These are phyloP conservation scores for Cicer pinnatifidum DNA, from an alignment of 306 rosid genomes.

Conservation along the genomic window DNA sequence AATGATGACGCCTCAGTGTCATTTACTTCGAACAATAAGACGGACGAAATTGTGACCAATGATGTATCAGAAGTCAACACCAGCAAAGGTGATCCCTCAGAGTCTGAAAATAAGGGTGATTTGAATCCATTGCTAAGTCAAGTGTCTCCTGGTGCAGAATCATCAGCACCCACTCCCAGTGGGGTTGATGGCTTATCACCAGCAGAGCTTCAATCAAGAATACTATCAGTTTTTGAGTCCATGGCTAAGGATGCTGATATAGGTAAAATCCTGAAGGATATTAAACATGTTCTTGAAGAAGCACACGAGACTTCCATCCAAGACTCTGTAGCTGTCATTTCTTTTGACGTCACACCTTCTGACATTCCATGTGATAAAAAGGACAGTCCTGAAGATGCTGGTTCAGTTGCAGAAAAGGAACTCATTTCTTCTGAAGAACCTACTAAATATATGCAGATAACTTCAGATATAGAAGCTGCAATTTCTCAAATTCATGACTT, in stretches of 20 bases:
- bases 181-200: slow-evolving; percentile 51
- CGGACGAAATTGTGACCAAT: slow-evolving; percentile 51
- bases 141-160: slow-evolving; percentile 45
- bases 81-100: slow-evolving; percentile 48
- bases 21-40: slow-evolving; percentile 48
- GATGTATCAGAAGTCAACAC: slow-evolving; percentile 51
- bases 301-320: slow-evolving; percentile 58
- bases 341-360: slow-evolving; percentile 55
- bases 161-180: slow-evolving; percentile 41
- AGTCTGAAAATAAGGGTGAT: slow-evolving; percentile 51
- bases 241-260: slow-evolving; percentile 68
- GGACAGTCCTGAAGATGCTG: slow-evolving; percentile 61
- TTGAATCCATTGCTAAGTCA: slow-evolving; percentile 50
- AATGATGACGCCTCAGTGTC: slow-evolving; percentile 54
- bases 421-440: slow-evolving; percentile 50
- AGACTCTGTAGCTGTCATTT: slow-evolving; percentile 53
- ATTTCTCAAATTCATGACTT: slow-evolving; percentile 80
- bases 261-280: slow-evolving; percentile 68
- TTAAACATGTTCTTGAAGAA: slow-evolving; percentile 68
- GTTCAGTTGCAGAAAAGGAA: slow-evolving; percentile 59
- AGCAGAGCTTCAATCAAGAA: slow-evolving; percentile 67
- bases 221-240: slow-evolving; percentile 66
- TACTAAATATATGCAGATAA: slow-evolving; percentile 50
- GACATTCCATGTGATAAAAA: slow-evolving; percentile 58
- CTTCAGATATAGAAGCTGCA: slow-evolving; percentile 73